These are phyloP conservation scores for Lathyrus tuberosus DNA, from an alignment of 306 rosid genomes.

Conservation along the genomic window DNA sequence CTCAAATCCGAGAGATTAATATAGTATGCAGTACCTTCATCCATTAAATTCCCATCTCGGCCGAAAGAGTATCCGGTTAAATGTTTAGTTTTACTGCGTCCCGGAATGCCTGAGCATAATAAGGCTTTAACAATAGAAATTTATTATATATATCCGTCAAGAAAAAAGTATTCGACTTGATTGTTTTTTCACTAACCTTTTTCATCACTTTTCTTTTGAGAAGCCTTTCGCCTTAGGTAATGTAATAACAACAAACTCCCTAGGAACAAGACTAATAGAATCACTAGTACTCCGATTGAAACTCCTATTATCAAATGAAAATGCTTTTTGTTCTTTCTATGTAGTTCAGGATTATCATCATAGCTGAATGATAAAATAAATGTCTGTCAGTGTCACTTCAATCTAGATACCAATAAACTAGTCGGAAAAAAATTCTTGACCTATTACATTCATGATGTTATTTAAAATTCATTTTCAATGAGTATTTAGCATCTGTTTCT, in stretches of 20 bases:
- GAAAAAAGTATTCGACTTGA: slow-evolving; percentile 19
- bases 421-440: neutral
- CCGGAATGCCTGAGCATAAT: slow-evolving; percentile 59
- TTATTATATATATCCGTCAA: slow-evolving; percentile 8
- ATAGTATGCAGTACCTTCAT: slow-evolving; percentile 84
- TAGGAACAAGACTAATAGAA: slow-evolving; percentile 55
- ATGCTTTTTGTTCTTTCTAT: slow-evolving; percentile 58
- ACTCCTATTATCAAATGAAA: slow-evolving; percentile 64
- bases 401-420: neutral
- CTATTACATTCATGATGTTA: neutral
- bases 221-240: slow-evolving; percentile 50
- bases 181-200: slow-evolving; percentile 54
- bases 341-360: slow-evolving; percentile 63
- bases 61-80: slow-evolving; percentile 60
- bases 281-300: slow-evolving; percentile 64
- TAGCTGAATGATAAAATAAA: slow-evolving; percentile 55
- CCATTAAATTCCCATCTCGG: slow-evolving; percentile 64
- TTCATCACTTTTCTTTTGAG: slow-evolving; percentile 48
- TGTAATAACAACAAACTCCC: slow-evolving; percentile 59
- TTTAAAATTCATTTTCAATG: slow-evolving; percentile 15
- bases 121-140: slow-evolving; percentile 38
- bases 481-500: neutral
- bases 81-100: slow-evolving; percentile 61
- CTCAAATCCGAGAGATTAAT: slow-evolving; percentile 69
- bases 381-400: slow-evolving; percentile 32